These are phyloP conservation scores for Coemansia sp. DNA, from an alignment of 192 early-diverging fungal genomes.

Conservation along the genomic window DNA sequence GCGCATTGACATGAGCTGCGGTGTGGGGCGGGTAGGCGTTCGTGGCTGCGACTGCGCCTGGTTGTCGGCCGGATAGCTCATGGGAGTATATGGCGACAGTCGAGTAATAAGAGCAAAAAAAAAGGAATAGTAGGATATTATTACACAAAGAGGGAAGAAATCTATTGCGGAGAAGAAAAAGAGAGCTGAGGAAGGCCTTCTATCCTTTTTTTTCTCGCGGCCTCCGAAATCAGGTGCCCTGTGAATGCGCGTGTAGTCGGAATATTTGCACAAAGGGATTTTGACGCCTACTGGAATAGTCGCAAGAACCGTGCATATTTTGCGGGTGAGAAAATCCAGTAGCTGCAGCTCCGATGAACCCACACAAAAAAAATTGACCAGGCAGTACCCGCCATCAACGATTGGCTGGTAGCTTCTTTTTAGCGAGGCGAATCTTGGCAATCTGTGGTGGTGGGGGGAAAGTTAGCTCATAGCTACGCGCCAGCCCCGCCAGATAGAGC, in stretches of 20 bases:
- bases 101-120: not conserved
- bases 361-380: slow-evolving; percentile 5
- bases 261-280: not conserved
- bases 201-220: not conserved
- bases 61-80: slow-evolving; percentile 3
- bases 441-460: not conserved
- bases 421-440: not conserved
- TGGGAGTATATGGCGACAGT: not conserved
- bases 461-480: slow-evolving; percentile 24
- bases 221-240: not conserved
- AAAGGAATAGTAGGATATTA: not conserved
- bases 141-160: not conserved
- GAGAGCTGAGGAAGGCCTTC: not conserved
- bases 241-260: not conserved
- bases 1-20: slow-evolving; percentile 34
- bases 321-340: slow-evolving; percentile 6
- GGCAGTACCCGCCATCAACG: not conserved
- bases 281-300: slow-evolving; percentile 1
- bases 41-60: slow-evolving; percentile 8
- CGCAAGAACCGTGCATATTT: not conserved
- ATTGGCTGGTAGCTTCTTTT: slow-evolving; percentile 5
- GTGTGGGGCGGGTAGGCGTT: slow-evolving; percentile 18
- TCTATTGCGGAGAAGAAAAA: slow-evolving; percentile 6
- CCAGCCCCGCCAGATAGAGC: slow-evolving; percentile 24
- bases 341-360: not conserved